These are phyloP conservation scores for Backusella psychrophila DNA, from an alignment of 192 early-diverging fungal species.

Conservation along the genomic window DNA sequence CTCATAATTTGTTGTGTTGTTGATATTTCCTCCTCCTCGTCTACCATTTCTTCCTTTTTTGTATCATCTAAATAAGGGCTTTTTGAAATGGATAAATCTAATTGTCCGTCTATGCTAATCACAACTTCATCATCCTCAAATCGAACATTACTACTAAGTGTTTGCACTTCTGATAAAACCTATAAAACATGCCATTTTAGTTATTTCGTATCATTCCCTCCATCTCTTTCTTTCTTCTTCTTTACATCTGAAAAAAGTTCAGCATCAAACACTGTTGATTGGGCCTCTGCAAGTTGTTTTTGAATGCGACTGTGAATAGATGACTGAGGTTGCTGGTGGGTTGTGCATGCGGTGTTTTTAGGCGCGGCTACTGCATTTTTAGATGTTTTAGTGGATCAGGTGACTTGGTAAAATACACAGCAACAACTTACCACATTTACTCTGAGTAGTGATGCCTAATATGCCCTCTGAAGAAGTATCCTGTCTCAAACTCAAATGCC, in stretches of 20 bases:
- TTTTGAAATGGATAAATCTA: constrained; percentile 25
- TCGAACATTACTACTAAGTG: constrained; percentile 18
- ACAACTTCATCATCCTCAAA: constrained; percentile 29
- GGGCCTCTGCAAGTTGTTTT: constrained; percentile 40
- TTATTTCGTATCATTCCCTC: not conserved
- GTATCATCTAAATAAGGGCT: not conserved
- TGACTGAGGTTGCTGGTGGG: not conserved
- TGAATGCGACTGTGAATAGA: constrained; percentile 14
- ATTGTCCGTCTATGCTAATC: constrained; percentile 30
- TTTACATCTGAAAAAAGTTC: constrained; percentile 45
- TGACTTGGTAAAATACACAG: not conserved
- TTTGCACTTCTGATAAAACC: constrained; percentile 33
- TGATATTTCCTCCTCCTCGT: not conserved
- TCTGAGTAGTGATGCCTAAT: constrained; percentile 1
- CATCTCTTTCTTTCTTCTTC: not conserved
- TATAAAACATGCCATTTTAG: not conserved
- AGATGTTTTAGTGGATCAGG: not conserved
- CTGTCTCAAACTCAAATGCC: not conserved
- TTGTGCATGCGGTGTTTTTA: not conserved
- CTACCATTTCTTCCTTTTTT: not conserved
- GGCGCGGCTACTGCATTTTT: not conserved
- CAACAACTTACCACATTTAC: constrained; percentile 1
- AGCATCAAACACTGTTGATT: constrained; percentile 45
- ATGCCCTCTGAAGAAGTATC: constrained; percentile 10
- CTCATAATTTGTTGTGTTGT: constrained; percentile 12